Evolutionary conservation across 129 eudicot genomes (phyloP), one percentile per base, ranked within the genome.

Genomic region (Smallanthus sonchifolius): DNA sequence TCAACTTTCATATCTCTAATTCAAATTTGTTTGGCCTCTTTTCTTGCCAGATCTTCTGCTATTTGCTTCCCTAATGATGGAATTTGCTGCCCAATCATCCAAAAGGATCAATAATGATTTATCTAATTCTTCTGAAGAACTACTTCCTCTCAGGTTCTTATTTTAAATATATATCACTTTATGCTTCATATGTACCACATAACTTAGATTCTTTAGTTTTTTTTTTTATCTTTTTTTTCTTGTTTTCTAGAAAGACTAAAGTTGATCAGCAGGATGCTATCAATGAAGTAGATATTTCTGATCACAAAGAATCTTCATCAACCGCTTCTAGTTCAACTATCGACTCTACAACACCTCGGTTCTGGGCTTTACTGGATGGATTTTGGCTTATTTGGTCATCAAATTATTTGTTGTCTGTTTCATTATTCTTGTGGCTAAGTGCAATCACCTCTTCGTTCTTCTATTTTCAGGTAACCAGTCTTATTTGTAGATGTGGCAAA

Each of bases 381-480:
- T 77, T 93, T 20, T 61, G 86, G 75, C 97, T 93, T 76, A 93
- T 89, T 60, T 77, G 92, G 76, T 84, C 98, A 64, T 93, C 98
- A 36, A 84, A 81, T 44, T 93, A 93, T 70, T 83, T 93, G 77
- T 73, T 93, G 61, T 77, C 81, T 56, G 92, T 93, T 40, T 88
- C 98, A 60, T 60, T 90, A 72, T 90, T 90, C 81, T 80, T 94
- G 59, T 93, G 96, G 97, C 85, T 90, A 36, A 88, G 92, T 86
- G 97, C 98, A 44, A 85, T 86, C 16, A 84, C 92, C 72, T 93
- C 97, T 65, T 93, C 98, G 34, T 90, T 93, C 84, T 93, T 93
- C 84, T 94, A 94, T 81, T 93, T 93, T 71, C 98, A 93, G 95
- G 98, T 92, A 74, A 52, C 34, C 9, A 11, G 30, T 35, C 56